Percentiles rank a stretch among this genome's conserved stretches.
Evolutionary conservation across 306 rosid species (phyloP).

Genomic region (Fragaria nilgerrensis): DNA sequence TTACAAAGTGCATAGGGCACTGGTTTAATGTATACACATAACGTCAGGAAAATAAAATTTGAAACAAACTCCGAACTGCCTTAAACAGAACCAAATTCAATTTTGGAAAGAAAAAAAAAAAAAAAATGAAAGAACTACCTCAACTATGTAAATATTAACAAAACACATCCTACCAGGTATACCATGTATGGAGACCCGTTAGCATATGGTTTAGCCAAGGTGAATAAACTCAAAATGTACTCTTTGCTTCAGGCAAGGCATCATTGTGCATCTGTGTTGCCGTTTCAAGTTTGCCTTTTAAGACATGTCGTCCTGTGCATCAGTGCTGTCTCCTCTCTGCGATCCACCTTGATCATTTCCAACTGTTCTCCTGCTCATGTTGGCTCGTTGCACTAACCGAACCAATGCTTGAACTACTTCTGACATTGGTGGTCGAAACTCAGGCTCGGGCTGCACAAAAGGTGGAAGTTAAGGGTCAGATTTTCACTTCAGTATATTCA

Average conservation of each 20-base stretch:
- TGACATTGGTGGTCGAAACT: constrained; percentile 98
- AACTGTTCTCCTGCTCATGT: constrained; percentile 93
- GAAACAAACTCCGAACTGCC: constrained; percentile 1
- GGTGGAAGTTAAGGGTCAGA: constrained; percentile 4
- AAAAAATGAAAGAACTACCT: constrained; percentile 30
- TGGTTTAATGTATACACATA: background rate
- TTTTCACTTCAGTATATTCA: background rate
- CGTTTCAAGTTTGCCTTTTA: constrained; percentile 22
- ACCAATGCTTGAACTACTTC: constrained; percentile 95
- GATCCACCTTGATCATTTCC: constrained; percentile 75
- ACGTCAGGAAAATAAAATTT: background rate
- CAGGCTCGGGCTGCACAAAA: constrained; percentile 84
- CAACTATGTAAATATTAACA: constrained; percentile 38
- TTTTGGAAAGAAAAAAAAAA: constrained; percentile 25
- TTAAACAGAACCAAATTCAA: constrained; percentile 24
- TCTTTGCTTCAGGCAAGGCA: constrained; percentile 18
- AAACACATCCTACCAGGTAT: constrained; percentile 23
- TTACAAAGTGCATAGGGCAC: background rate
- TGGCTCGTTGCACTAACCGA: constrained; percentile 86
- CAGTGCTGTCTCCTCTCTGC: constrained; percentile 46
- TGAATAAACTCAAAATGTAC: constrained; percentile 22
- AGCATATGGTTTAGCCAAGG: constrained; percentile 17
- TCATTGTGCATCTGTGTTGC: background rate
- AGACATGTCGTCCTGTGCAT: constrained; percentile 39
- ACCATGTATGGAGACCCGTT: constrained; percentile 14